phyloP scores from a whole-genome alignment of 495 filamentous ascomycete species.

The Penicillium parvum region DNA sequence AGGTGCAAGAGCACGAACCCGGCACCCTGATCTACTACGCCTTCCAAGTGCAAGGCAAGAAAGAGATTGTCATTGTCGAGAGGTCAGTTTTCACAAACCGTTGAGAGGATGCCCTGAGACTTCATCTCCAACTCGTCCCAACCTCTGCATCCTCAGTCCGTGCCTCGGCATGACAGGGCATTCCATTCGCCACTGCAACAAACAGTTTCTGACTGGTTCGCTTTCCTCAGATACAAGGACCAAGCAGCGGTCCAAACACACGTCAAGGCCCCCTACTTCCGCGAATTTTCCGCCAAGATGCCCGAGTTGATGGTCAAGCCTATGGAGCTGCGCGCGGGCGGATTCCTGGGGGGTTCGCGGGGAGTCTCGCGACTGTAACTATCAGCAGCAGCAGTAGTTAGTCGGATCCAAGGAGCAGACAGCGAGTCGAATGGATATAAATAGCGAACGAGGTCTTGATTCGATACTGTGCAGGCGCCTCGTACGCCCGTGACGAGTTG shows the following conservation, averaged over 20 bases:
- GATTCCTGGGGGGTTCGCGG: conserved; percentile 16
- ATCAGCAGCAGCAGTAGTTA: too few species aligned
- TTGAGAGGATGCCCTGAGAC: too few species aligned
- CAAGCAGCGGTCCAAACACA: conserved; percentile 26
- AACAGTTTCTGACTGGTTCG: too few species aligned
- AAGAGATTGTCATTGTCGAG: conserved; percentile 33
- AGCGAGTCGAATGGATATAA: conserved; percentile 7
- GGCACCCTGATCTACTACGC: conserved; percentile 34
- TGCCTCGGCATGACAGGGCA: conserved; percentile 13
- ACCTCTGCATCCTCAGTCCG: neutral
- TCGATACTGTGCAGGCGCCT: conserved; percentile 9
- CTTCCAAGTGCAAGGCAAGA: conserved; percentile 21
- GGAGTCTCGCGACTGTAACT: conserved; percentile 26
- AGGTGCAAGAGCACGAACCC: conserved; percentile 31
- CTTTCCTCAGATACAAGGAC: conserved; percentile 32
- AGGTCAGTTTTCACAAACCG: conserved; percentile 26
- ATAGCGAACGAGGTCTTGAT: conserved; percentile 3
- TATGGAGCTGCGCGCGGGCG: conserved; percentile 23
- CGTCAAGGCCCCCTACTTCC: conserved; percentile 24
- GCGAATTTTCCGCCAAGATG: conserved; percentile 22
- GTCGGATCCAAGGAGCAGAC: neutral
- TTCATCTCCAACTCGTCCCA: too few species aligned
- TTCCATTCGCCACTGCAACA: neutral
- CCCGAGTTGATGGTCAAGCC: conserved; percentile 22
- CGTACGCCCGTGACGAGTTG: conserved; percentile 15